Base-by-base conservation (phyloP, 1,284 basidiomycete genomes). In the Apiotrichum sp. region DNA sequence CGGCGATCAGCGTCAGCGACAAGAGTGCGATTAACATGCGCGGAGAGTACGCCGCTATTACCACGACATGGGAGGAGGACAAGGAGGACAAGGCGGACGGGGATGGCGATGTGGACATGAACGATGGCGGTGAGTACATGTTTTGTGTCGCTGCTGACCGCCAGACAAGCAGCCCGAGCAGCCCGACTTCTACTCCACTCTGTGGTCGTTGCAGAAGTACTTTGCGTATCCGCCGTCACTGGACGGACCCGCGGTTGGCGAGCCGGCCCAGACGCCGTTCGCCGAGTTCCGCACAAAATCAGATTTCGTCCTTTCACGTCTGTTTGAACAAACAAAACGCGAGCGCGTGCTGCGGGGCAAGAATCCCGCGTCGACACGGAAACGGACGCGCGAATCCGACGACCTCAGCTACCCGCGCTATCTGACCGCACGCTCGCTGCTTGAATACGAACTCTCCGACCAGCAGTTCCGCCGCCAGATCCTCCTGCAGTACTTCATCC, bases 131-230 rank as follows among this genome's bases (percentile, higher is more conserved):
- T 35, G 41, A 51, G 33, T 31, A 10, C 8, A 33, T 3, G 3
- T 13, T 2, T 6, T 4, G 3, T 6, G 29, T 14, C 22, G 6
- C 29, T n/a, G 34, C 40, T 35, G 29, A 36, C 46, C 16, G 6
- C 10, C 46, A 48, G 47, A 48, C 35, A 38, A 22, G 10, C 62
- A 67, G 22, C 22, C 22, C 22, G 22, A 22, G 22, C 22, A 22
- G 49, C 60, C 63, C 32, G 66, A 73, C 42, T 71, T 76, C 45
- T 76, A 76, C 61, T 61, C 65, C 3, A 72, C 72, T 0, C 64
- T 76, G 16, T 76, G 74, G 74, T 73, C 72, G 1, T 55, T 76
- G 13, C 74, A 76, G 52, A 57, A 68, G 51, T 74, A 65, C 65
- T 74, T 76, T 53, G 64, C 74, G 9, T 62, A 68, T 50, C 74